A percentile compares a stretch with the other conserved stretches of the same genome.
phyloP scores from a whole-genome alignment of 1,139 yeast genomes.

The Scheffersomyces segobiensis region DNA sequence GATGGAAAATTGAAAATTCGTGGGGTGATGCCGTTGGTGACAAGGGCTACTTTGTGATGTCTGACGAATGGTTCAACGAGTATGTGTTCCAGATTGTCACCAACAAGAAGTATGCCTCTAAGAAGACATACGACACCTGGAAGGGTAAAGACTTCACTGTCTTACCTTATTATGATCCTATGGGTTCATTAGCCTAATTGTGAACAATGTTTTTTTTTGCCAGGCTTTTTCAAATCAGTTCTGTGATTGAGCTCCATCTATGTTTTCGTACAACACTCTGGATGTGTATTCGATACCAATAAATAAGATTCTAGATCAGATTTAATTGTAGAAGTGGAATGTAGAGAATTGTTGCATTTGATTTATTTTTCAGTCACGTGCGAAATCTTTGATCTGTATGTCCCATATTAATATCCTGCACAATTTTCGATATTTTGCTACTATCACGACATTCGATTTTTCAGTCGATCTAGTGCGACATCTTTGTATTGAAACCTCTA shows the following conservation, averaged over 20 bases:
- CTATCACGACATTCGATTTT: neutral
- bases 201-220: neutral
- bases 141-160: conserved; percentile 53
- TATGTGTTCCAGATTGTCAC: conserved; percentile 83
- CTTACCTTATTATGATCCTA: conserved; percentile 81
- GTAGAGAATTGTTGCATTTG: no score
- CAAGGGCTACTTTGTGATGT: conserved; percentile 77
- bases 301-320: neutral
- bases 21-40: conserved; percentile 80
- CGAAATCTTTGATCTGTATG: no score
- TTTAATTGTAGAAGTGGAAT: no score
- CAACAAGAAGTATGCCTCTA: conserved; percentile 50
- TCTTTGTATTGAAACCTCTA: neutral
- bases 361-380: no score
- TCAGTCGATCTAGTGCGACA: neutral
- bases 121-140: conserved; percentile 46
- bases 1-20: conserved; percentile 85
- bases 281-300: neutral
- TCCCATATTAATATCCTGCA: no score
- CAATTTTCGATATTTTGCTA: no score
- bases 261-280: neutral
- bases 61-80: conserved; percentile 80
- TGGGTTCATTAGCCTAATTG: conserved; percentile 74
- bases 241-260: neutral
- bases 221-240: no score